Evolutionary conservation across 164 flowering plant genomes (phyloP).

Genomic region (Vitis amurensis): DNA sequence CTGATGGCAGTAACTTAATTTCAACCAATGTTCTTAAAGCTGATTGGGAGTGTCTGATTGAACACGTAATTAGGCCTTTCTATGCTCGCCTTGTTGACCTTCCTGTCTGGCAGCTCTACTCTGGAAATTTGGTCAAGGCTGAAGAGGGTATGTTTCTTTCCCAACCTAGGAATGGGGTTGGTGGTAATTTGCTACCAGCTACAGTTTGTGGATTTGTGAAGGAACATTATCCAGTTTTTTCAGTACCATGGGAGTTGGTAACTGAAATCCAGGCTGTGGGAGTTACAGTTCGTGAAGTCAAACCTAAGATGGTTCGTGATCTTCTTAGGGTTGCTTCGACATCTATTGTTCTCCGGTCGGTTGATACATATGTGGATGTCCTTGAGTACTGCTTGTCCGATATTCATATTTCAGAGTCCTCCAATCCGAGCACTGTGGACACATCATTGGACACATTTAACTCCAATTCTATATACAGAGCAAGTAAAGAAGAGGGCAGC

Average conservation of each 20-base stretch:
- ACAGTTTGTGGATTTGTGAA: conserved; percentile 89
- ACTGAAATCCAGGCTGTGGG: conserved; percentile 90
- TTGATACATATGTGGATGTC: conserved; percentile 84
- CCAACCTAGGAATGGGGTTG: conserved; percentile 68
- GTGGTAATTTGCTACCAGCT: conserved; percentile 66
- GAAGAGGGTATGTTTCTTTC: conserved; percentile 97
- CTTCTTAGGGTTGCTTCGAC: conserved; percentile 71
- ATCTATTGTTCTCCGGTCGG: conserved; percentile 67
- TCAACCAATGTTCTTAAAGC: conserved; percentile 36
- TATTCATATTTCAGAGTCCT: conserved; percentile 44
- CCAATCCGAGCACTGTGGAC: conserved; percentile 23
- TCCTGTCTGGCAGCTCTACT: conserved; percentile 93
- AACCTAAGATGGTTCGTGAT: conserved; percentile 95
- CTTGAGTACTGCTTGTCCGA: conserved; percentile 93
- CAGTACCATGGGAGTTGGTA: conserved; percentile 96
- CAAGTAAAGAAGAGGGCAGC: conserved; percentile 15
- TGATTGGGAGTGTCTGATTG: conserved; percentile 75
- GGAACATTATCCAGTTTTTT: conserved; percentile 95
- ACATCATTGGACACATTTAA: conserved; percentile 20
- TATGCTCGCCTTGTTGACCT: conserved; percentile 79
- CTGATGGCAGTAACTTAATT: conserved; percentile 19
- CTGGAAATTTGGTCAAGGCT: conserved; percentile 84
- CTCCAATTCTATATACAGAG: conserved; percentile 16
- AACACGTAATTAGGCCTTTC: conserved; percentile 80
- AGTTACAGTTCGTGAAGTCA: conserved; percentile 70